Base-by-base conservation (phyloP, 2,329 filamentous ascomycete species). In the Lecanicillium sp. region DNA sequence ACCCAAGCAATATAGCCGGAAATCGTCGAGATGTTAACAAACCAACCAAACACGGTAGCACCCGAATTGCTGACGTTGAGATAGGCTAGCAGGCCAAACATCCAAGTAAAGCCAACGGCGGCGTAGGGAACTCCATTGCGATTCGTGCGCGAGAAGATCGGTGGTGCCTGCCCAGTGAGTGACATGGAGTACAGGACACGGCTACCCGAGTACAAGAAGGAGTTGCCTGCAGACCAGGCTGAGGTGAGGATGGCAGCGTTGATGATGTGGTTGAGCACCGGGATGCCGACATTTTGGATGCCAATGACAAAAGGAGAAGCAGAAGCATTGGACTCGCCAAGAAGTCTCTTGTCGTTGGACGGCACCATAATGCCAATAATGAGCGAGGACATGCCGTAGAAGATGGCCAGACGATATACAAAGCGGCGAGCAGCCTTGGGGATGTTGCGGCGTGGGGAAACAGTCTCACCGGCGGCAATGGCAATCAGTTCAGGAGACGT, bases 161-260 rank as follows among this genome's bases (percentile, higher is more conserved):
- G 57, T 1, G 82, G 83, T 0, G 83, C 82, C 35, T 84, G 80
- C 12, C 77, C 75, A 40, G 73, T 78, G 8, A 80, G 66, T 0
- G 81, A 71, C 53, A 88, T 73, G 42, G 78, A 79, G 52, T 83
- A 79, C 8, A 88, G 65, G 15, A 86, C 76, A 52, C 83, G 76
- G 30, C 76, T 80, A 36, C 80, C 78, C 1, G 76, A 79, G 58
- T 83, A 83, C 38, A 77, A 64, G 63, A 75, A 76, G 0, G 73
- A 72, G 51, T 77, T 78, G 18, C 70, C 73, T 6, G 74, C 74
- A 2, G 73, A 77, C 67, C 73, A 76, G 2, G 79, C 80, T 5
- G 77, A 81, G 13, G 80, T 78, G 37, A 84, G 63, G 48, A 85
- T 74, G 15, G 74, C 77, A 25, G 70, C 79, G 52, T 85, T 85